These are phyloP conservation scores for Termitomyces sp. DNA, from an alignment of 768 basidiomycete genomes.

Conservation along the genomic window DNA sequence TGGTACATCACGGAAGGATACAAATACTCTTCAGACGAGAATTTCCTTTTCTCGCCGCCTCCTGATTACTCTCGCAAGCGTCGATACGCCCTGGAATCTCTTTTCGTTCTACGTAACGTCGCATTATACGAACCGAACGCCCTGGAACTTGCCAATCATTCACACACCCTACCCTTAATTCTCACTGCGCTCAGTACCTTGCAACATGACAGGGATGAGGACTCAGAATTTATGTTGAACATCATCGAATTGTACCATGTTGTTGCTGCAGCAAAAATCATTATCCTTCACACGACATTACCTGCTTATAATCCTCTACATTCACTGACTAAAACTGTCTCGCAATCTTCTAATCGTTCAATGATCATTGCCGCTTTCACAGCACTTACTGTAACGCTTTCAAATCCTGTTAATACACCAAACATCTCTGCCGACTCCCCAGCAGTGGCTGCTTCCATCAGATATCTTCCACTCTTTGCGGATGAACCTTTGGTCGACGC, in stretches of 20 bases:
- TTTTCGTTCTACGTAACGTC: constrained; percentile 85
- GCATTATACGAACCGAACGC: constrained; percentile 70
- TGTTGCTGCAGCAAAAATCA: constrained; percentile 47
- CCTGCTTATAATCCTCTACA: constrained; percentile 49
- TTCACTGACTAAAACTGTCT: constrained; percentile 54
- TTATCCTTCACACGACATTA: constrained; percentile 32
- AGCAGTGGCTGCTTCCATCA: constrained; percentile 61
- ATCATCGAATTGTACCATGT: constrained; percentile 70
- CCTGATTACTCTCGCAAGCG: constrained; percentile 52
- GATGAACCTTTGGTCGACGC: constrained; percentile 73
- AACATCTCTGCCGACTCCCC: constrained; percentile 56
- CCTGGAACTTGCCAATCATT: constrained; percentile 53
- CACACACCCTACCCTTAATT: constrained; percentile 64
- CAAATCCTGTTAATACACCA: constrained; percentile 54
- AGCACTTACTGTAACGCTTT: constrained; percentile 60
- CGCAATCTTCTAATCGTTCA: constrained; percentile 66
- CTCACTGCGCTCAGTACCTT: constrained; percentile 65
- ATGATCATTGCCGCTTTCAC: constrained; percentile 67
- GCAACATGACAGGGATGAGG: constrained; percentile 58
- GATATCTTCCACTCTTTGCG: constrained; percentile 69
- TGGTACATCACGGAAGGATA: constrained; percentile 73
- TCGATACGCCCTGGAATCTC: constrained; percentile 80
- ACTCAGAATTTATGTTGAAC: constrained; percentile 71
- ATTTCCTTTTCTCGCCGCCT: constrained; percentile 55
- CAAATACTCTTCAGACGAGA: constrained; percentile 38